A percentile compares a stretch with the other conserved stretches of the same genome.
These are phyloP conservation scores for Eucalyptus virginea DNA, from an alignment of 345 rosid genomes.

Conservation along the genomic window DNA sequence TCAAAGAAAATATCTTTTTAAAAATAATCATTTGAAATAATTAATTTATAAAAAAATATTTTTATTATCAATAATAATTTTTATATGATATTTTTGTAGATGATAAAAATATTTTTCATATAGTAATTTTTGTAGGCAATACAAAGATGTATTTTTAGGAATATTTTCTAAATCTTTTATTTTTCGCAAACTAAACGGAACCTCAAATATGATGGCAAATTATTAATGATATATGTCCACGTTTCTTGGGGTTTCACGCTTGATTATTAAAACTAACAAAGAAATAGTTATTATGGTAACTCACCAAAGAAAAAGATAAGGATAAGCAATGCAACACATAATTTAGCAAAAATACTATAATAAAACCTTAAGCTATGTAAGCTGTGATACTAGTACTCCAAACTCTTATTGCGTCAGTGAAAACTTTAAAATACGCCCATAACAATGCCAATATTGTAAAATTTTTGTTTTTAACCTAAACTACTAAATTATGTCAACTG, in stretches of 20 bases:
- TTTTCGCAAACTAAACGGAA: background rate
- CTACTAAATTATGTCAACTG: accelerated
- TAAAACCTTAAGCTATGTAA: background rate
- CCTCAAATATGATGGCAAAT: background rate
- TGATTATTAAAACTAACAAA: background rate
- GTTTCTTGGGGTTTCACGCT: background rate
- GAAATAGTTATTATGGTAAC: background rate
- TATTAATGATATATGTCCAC: background rate
- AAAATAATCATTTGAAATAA: no score
- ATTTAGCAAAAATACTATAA: background rate
- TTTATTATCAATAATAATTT: no score
- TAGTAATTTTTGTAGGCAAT: no score
- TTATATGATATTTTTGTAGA: no score
- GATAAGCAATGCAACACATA: background rate
- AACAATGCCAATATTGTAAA: background rate
- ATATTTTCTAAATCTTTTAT: no score
- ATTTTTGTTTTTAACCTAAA: no score
- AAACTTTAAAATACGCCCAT: background rate
- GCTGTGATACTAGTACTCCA: background rate
- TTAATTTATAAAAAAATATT: no score
- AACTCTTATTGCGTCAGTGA: no score
- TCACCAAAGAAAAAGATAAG: background rate
- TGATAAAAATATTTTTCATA: no score
- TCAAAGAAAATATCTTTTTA: accelerated
- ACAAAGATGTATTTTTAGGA: accelerated